Conservation (phyloP, 495 filamentous ascomycete species). For the Daldinia loculata region DNA sequence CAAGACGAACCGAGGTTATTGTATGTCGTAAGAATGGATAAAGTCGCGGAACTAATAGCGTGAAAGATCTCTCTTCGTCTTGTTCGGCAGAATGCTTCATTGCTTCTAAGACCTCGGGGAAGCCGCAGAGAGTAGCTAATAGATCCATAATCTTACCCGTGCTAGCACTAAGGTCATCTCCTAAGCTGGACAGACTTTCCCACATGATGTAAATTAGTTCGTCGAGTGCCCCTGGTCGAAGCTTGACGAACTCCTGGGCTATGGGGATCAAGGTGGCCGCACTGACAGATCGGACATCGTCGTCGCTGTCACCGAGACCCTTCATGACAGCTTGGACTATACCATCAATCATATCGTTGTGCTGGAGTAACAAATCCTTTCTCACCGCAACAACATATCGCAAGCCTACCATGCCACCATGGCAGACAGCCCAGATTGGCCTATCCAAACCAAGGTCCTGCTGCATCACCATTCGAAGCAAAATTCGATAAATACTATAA, state of each 20-base stretch:
- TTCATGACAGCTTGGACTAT: constrained; percentile 93
- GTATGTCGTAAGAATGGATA: constrained; percentile 98
- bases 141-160: constrained; percentile 98
- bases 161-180: constrained; percentile 95
- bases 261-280: constrained; percentile 96
- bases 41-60: constrained; percentile 87
- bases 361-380: constrained; percentile 85
- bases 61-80: constrained; percentile 87
- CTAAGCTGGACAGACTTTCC: constrained; percentile 93
- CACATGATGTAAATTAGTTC: constrained; percentile 92
- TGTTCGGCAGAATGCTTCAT: constrained; percentile 90
- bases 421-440: constrained; percentile 91
- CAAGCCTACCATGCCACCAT: constrained; percentile 97
- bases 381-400: constrained; percentile 94
- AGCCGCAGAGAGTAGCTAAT: constrained; percentile 92
- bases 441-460: constrained; percentile 73
- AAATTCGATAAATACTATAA: constrained; percentile 77
- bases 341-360: constrained; percentile 87
- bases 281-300: constrained; percentile 96
- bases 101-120: constrained; percentile 88
- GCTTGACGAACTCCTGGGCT: constrained; percentile 87
- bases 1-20: constrained; percentile 92
- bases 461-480: constrained; percentile 93
- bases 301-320: constrained; percentile 87
- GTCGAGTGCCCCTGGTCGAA: constrained; percentile 78